A percentile compares a stretch with the other conserved stretches of the same genome.
Conservation (phyloP, 2,329 filamentous ascomycete genomes). For the Conoideocrella luteorostrata region DNA sequence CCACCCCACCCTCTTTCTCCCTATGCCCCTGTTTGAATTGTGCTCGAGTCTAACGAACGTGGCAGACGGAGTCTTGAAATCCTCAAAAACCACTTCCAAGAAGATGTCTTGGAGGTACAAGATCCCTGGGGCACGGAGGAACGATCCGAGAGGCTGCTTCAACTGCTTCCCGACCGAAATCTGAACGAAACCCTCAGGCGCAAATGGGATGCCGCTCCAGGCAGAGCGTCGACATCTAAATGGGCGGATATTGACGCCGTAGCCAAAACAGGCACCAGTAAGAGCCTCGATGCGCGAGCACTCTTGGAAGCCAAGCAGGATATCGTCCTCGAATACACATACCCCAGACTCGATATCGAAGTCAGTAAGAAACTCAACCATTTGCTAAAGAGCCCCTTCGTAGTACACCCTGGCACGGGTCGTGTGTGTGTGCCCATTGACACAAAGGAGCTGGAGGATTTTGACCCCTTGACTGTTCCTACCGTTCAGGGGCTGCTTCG, state of each 20-base stretch:
- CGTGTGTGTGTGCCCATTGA: slow-evolving; percentile 95
- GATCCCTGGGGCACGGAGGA: slow-evolving; percentile 73
- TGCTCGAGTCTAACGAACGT: slow-evolving; percentile 12
- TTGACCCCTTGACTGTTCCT: slow-evolving; percentile 83
- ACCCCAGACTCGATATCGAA: slow-evolving; percentile 91
- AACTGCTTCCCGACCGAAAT: slow-evolving; percentile 73
- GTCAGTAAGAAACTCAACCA: slow-evolving; percentile 98
- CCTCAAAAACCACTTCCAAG: slow-evolving; percentile 76
- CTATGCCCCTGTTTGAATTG: too few relatives aligned
- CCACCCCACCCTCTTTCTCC: background rate
- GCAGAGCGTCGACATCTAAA: slow-evolving; percentile 69
- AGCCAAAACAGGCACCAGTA: slow-evolving; percentile 69
- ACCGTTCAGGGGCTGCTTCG: slow-evolving; percentile 74
- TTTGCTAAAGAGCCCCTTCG: slow-evolving; percentile 94
- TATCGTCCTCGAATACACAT: slow-evolving; percentile 94
- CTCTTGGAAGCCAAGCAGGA: slow-evolving; percentile 90
- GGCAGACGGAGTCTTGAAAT: slow-evolving; percentile 73
- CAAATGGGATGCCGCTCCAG: slow-evolving; percentile 85
- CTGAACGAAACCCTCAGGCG: slow-evolving; percentile 74
- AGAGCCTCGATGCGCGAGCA: slow-evolving; percentile 63
- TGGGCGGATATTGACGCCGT: slow-evolving; percentile 91
- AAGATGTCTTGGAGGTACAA: slow-evolving; percentile 74
- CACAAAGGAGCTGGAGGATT: slow-evolving; percentile 62
- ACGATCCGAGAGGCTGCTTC: slow-evolving; percentile 69
- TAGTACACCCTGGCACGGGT: slow-evolving; percentile 90